phyloP scores from a whole-genome alignment of 768 basidiomycete species.

The Ramaria sp. region DNA sequence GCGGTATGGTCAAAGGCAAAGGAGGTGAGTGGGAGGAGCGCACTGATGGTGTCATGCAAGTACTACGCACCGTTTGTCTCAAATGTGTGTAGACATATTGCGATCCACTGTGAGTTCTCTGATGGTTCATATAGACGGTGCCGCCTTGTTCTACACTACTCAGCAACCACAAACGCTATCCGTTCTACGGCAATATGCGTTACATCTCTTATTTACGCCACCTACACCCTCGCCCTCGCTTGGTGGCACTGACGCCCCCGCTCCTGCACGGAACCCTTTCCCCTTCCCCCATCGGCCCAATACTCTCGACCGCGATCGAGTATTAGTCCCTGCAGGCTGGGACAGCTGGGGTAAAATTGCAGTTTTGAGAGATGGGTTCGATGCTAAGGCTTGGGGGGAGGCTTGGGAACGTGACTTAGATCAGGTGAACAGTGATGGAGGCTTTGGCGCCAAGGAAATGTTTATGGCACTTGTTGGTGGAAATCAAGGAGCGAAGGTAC shows the following conservation, averaged over 20 bases:
- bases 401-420: constrained; percentile 67
- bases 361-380: constrained; percentile 85
- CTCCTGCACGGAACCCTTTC: constrained; percentile 66
- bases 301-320: constrained; percentile 83
- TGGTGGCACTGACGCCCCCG: constrained; percentile 23
- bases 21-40: constrained; percentile 92
- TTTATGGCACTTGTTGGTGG: constrained; percentile 62
- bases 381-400: constrained; percentile 68
- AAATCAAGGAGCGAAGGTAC: constrained; percentile 60
- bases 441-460: constrained; percentile 48
- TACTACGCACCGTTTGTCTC: constrained; percentile 83
- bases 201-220: constrained; percentile 71
- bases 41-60: constrained; percentile 91
- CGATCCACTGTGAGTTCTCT: neutral
- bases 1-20: constrained; percentile 85
- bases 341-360: constrained; percentile 96
- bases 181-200: constrained; percentile 69
- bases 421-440: constrained; percentile 30
- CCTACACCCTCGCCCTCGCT: constrained; percentile 43
- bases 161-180: constrained; percentile 65
- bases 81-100: constrained; percentile 53
- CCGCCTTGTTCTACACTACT: constrained; percentile 85
- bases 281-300: constrained; percentile 84
- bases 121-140: constrained; percentile 54
- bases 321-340: constrained; percentile 93